Evolutionary conservation across 192 early-diverging fungal species (phyloP).

Genomic region (Linnemannia hyalina): DNA sequence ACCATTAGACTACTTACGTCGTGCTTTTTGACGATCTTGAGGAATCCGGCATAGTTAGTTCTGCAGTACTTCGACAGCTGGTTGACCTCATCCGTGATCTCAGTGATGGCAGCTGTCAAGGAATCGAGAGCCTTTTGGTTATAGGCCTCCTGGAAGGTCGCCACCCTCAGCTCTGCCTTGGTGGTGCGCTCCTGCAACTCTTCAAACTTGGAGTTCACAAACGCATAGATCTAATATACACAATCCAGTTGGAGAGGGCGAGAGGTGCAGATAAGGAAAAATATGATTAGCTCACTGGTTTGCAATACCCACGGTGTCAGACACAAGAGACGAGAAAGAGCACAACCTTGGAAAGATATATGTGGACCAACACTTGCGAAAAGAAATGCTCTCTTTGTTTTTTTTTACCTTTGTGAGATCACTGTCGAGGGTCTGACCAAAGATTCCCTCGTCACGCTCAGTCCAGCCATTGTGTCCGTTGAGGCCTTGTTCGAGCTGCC

Average conservation of each 20-base stretch:
- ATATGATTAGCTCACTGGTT: background rate
- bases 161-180: slow-evolving; percentile 70
- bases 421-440: slow-evolving; percentile 90
- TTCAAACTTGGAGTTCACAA: slow-evolving; percentile 80
- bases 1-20: slow-evolving; percentile 64
- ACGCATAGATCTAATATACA: slow-evolving; percentile 69
- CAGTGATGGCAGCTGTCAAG: slow-evolving; percentile 75
- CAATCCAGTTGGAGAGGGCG: background rate
- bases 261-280: background rate
- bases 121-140: slow-evolving; percentile 64
- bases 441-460: slow-evolving; percentile 89
- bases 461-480: slow-evolving; percentile 78
- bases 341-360: background rate
- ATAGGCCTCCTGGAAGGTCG: slow-evolving; percentile 53
- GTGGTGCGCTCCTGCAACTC: slow-evolving; percentile 80
- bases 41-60: slow-evolving; percentile 87
- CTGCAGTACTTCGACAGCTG: slow-evolving; percentile 82
- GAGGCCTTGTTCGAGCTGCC: slow-evolving; percentile 78
- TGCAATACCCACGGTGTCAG: background rate
- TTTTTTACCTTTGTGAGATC: slow-evolving; percentile 87
- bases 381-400: background rate
- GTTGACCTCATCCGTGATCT: slow-evolving; percentile 83
- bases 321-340: background rate
- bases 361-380: background rate
- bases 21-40: slow-evolving; percentile 99